Evolutionary conservation across 2,329 filamentous ascomycete genomes (phyloP), one percentile per base, ranked within the genome.

Genomic region (Trichothecium roseum): DNA sequence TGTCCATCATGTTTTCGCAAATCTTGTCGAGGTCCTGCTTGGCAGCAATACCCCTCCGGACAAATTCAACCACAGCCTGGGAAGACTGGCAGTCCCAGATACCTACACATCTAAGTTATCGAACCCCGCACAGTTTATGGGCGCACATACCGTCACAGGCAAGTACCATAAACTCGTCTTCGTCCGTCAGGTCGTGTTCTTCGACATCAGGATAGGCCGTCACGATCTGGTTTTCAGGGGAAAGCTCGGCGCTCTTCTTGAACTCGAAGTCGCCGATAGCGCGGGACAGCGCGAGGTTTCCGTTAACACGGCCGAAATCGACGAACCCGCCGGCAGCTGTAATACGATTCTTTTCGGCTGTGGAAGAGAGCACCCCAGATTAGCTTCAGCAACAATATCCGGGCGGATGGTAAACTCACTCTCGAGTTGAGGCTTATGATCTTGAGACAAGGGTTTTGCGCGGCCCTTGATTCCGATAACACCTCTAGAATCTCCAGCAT

Each of bases 1-100:
- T 98, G 69, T 98, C 89, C 91, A 98, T 98, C 86, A 98, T 94
- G 67, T 98, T 98, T 65, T 98, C 91, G 61, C 89, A 96, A 52
- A 98, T 96, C 57, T 84, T 84, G 37, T 88, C 79, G 35, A 98
- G 74, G 34, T 93, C 84, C 64, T 98, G 91, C 69, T 94, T 94
- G 35, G 88, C 88, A 34, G 87, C 89, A 58, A 98, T 94, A 38
- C 91, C 91, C 55, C 91, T 82, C 57, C 91, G 78, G 45, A 96
- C 91, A 56, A 98, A 98, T 62, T 98, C 91, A 48, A 96, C 69
- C 24, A 98, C 91, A 28, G 89, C 85, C 67, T 98, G 91, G 31
- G 91, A 98, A 38, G 91, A 95, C 60, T 96, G 91, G 60, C 91
- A 96, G 63, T 98, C 91, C 91, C 91, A 98, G 60, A 98, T 98